Evolutionary conservation across 1,139 yeast genomes (phyloP).

Genomic region (Sugiyamaella sp.): DNA sequence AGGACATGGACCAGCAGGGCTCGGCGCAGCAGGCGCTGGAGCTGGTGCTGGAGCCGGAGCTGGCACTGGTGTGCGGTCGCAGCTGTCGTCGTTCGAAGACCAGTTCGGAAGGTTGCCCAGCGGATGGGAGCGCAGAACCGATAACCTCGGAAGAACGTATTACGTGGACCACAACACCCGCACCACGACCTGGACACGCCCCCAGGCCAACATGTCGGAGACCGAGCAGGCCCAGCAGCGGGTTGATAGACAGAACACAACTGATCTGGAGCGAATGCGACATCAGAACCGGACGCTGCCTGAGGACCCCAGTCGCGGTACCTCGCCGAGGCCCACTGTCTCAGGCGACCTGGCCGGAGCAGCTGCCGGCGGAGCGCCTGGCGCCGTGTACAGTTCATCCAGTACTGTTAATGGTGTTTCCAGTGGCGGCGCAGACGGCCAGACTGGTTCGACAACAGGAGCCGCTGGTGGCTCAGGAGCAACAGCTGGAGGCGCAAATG

Average conservation of each 20-base stretch:
- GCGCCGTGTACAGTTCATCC: no score
- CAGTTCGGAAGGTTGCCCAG: slow-evolving; percentile 95
- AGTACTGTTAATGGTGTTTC: slow-evolving; percentile 40
- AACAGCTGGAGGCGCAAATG: slow-evolving; percentile 60
- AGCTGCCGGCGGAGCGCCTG: slow-evolving; percentile 26
- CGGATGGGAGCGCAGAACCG: slow-evolving; percentile 99
- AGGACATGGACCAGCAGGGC: slow-evolving; percentile 15
- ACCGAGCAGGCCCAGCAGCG: slow-evolving; percentile 43
- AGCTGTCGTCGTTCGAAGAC: slow-evolving; percentile 80
- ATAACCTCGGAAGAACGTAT: slow-evolving; percentile 94
- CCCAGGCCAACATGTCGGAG: slow-evolving; percentile 56
- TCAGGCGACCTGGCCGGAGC: slow-evolving; percentile 33
- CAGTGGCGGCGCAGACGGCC: slow-evolving; percentile 30
- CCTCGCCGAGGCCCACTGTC: slow-evolving; percentile 35
- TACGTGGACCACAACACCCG: slow-evolving; percentile 97
- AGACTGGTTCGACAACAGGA: slow-evolving; percentile 57
- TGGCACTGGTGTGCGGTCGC: slow-evolving; percentile 30
- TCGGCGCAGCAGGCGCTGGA: slow-evolving; percentile 31
- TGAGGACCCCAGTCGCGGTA: slow-evolving; percentile 52
- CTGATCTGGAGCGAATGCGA: slow-evolving; percentile 88
- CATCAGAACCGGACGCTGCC: slow-evolving; percentile 91
- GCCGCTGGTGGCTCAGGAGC: slow-evolving; percentile 42
- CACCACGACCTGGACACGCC: slow-evolving; percentile 98
- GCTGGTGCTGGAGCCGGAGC: slow-evolving; percentile 29
- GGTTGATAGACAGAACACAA: slow-evolving; percentile 53